Evolutionary conservation across 2,329 filamentous ascomycete genomes (phyloP).

Genomic region (Cladophialophora carrionii): DNA sequence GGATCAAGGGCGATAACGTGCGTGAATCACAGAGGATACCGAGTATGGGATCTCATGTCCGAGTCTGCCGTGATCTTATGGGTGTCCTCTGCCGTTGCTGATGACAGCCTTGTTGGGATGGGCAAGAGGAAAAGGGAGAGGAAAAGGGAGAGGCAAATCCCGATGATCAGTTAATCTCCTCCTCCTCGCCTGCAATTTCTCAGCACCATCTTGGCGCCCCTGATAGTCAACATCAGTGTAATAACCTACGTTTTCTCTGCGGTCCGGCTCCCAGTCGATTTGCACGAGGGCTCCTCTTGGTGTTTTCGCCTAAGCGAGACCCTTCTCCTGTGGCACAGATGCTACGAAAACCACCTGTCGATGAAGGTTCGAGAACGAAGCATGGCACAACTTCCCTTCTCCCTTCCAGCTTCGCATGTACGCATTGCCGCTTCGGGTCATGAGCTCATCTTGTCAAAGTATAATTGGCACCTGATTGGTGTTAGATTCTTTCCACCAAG

Average conservation of each 20-base stretch:
- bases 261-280: not conserved
- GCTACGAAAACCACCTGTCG: not conserved
- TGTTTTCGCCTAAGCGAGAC: not conserved
- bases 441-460: constrained; percentile 3
- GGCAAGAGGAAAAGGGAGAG: not conserved
- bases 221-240: not conserved
- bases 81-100: not conserved
- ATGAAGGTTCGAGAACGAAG: constrained; percentile 14
- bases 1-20: not conserved
- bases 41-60: not conserved
- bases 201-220: constrained; percentile 23
- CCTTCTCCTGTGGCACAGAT: not conserved
- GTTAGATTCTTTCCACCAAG: constrained; percentile 4
- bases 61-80: not conserved
- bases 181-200: constrained; percentile 19
- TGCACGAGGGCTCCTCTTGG: not conserved
- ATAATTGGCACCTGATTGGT: constrained; percentile 10
- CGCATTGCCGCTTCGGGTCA: not conserved
- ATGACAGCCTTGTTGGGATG: not conserved
- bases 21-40: not conserved
- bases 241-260: not conserved
- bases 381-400: not conserved
- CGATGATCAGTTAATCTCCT: constrained; percentile 10
- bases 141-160: constrained; percentile 1
- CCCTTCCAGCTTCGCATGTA: not conserved